Conservation (phyloP, 371 early-diverging fungal species). For the Parasitella parasitica region DNA sequence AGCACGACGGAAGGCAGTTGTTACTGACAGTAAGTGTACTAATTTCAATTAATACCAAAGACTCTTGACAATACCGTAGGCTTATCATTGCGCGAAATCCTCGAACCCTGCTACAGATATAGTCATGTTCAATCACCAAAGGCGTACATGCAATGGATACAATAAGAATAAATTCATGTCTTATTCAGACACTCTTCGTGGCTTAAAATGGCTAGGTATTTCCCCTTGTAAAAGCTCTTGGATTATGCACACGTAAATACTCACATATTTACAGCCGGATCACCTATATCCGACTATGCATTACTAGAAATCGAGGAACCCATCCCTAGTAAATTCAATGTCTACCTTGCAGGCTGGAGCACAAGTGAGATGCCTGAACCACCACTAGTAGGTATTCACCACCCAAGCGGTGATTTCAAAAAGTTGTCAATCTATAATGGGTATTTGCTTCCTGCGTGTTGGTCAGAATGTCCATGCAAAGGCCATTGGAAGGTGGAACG, state of each 20-base stretch:
- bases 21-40: constrained; percentile 47
- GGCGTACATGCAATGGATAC: constrained; percentile 24
- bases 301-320: constrained; percentile 50
- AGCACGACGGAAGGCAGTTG: constrained; percentile 49
- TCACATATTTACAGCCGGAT: constrained; percentile 7
- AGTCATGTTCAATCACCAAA: constrained; percentile 54
- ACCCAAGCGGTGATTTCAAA: constrained; percentile 51
- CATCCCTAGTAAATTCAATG: constrained; percentile 48
- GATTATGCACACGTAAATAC: background rate
- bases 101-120: constrained; percentile 38
- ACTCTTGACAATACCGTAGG: constrained; percentile 15
- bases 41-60: too few species aligned
- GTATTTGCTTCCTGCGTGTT: constrained; percentile 31
- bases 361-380: constrained; percentile 16
- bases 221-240: too few species aligned
- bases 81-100: constrained; percentile 41
- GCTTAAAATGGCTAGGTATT: constrained; percentile 34
- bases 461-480: constrained; percentile 37
- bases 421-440: constrained; percentile 46
- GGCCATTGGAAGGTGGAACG: constrained; percentile 30
- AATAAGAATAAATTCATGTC: constrained; percentile 14
- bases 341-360: constrained; percentile 51
- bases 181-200: constrained; percentile 42
- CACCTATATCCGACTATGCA: constrained; percentile 34
- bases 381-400: constrained; percentile 50